Evolutionary conservation across 192 early-diverging fungal species (phyloP).

Genomic region (Coemansia reversa): DNA sequence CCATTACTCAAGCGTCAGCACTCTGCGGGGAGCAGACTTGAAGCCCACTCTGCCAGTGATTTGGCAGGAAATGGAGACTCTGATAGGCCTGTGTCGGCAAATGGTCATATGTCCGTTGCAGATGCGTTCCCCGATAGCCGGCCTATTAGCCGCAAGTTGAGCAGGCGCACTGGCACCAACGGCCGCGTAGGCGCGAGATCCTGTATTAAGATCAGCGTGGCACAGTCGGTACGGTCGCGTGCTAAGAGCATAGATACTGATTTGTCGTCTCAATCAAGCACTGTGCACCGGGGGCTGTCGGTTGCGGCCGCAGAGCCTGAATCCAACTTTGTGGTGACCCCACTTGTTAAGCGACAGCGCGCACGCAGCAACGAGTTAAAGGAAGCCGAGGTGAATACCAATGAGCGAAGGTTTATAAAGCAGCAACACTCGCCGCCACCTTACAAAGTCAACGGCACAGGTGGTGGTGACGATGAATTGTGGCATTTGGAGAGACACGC

Average conservation of each 20-base stretch:
- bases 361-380: neutral
- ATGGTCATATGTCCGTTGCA: constrained; percentile 21
- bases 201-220: constrained; percentile 19
- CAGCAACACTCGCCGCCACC: neutral
- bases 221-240: constrained; percentile 2
- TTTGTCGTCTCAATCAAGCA: neutral
- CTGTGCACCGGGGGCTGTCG: neutral
- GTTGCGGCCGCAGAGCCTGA: neutral
- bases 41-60: neutral
- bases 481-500: neutral
- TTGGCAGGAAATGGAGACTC: neutral
- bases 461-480: neutral
- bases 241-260: constrained; percentile 8
- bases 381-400: neutral
- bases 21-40: neutral
- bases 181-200: constrained; percentile 11
- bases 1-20: neutral
- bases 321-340: neutral
- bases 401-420: neutral
- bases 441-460: neutral
- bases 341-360: neutral
- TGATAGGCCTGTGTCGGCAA: constrained; percentile 2
- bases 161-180: constrained; percentile 1
- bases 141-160: constrained; percentile 32
- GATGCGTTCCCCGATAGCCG: constrained; percentile 50